These are phyloP conservation scores for Theileria orientalis DNA, from an alignment of 169 alveolate species.

Conservation along the genomic window DNA sequence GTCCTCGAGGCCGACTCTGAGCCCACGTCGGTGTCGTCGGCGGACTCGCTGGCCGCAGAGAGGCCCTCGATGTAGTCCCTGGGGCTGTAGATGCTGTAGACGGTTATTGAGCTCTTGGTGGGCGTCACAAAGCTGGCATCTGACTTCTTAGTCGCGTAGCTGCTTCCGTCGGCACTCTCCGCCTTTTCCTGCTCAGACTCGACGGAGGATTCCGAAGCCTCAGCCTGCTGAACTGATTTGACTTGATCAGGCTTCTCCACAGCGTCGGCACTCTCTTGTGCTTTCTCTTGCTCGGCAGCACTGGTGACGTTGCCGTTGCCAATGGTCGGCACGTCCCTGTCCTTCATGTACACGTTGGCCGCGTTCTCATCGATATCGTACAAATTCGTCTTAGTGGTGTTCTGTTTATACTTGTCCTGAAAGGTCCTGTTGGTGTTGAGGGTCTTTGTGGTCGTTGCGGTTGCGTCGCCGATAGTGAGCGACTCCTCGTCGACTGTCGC, in stretches of 20 bases:
- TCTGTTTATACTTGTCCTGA: background rate
- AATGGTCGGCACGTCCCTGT: background rate
- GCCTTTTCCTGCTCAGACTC: background rate
- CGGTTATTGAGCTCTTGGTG: constrained; percentile 17
- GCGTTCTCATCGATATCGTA: background rate
- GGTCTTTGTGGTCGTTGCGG: constrained; percentile 1
- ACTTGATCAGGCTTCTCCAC: background rate
- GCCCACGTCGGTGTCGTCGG: background rate
- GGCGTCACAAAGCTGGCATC: background rate
- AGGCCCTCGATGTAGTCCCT: background rate
- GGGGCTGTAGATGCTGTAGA: constrained; percentile 16
- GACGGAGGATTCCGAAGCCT: background rate
- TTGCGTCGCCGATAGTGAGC: constrained; percentile 9
- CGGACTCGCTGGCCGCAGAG: background rate
- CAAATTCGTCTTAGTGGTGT: background rate
- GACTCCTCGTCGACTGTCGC: constrained; percentile 13
- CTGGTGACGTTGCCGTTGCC: background rate
- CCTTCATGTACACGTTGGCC: background rate
- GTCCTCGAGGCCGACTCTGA: no score
- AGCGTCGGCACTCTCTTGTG: no score
- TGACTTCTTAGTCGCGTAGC: background rate
- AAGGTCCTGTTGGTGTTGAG: background rate
- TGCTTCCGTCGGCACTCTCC: no score
- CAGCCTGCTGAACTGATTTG: background rate
- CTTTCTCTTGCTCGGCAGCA: background rate